phyloP scores from a whole-genome alignment of 2,329 filamentous ascomycete species.

The Fusarium sp. region DNA sequence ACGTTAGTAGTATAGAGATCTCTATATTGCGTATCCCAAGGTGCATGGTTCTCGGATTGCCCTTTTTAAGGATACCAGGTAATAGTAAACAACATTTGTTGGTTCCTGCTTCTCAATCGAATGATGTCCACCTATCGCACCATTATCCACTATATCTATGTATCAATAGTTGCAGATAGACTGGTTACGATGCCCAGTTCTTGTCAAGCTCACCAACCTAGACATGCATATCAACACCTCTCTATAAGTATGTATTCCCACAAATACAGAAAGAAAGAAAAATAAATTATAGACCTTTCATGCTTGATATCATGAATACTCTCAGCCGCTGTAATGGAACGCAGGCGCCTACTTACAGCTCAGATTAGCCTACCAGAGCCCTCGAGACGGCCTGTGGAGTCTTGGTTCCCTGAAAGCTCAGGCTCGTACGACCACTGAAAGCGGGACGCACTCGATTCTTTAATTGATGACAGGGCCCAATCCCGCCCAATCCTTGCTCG shows the following conservation, averaged over 20 bases:
- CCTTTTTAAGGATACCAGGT: no score
- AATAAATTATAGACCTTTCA: no score
- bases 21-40: no score
- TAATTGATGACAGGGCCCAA: conserved; percentile 33
- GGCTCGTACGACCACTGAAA: conserved; percentile 23
- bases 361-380: not conserved
- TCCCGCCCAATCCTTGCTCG: conserved; percentile 40
- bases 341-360: not conserved
- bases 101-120: not conserved
- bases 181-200: no score
- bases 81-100: not conserved
- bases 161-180: not conserved
- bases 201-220: no score
- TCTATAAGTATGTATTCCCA: no score
- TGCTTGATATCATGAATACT: no score
- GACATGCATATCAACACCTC: no score
- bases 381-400: conserved; percentile 4
- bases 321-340: not conserved
- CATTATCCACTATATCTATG: conserved; percentile 3
- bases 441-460: conserved; percentile 10
- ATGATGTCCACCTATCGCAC: conserved; percentile 8
- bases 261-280: no score
- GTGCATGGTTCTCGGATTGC: no score
- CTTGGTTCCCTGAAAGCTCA: conserved; percentile 16
- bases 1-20: no score